Conservation (phyloP, 164 flowering plant genomes). For the Magnolia sinica region DNA sequence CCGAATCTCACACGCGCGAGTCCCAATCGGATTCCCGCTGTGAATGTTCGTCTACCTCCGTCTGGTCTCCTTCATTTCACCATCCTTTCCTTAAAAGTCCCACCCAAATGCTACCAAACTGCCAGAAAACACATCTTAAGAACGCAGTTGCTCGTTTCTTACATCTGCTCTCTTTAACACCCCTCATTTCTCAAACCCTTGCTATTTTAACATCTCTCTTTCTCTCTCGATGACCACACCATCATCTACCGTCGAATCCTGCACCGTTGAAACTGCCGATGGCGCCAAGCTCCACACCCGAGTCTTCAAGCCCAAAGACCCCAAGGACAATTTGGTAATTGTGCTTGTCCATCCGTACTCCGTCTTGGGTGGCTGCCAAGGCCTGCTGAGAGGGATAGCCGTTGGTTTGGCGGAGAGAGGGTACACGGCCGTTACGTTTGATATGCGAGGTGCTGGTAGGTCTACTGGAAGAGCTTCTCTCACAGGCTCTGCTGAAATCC, state of each 20-base stretch:
- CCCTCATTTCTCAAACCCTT: not conserved
- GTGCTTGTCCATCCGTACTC: constrained; percentile 79
- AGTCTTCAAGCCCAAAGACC: constrained; percentile 47
- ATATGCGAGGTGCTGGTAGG: constrained; percentile 83
- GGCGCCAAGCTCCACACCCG: constrained; percentile 59
- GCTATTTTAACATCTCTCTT: not conserved
- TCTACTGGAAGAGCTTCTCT: constrained; percentile 79
- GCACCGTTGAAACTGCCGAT: constrained; percentile 52
- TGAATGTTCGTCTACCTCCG: too few relatives aligned
- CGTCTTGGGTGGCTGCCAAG: constrained; percentile 86
- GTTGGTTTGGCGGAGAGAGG: constrained; percentile 60
- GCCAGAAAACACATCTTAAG: not conserved
- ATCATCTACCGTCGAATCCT: constrained; percentile 35
- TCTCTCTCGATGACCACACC: constrained; percentile 1
- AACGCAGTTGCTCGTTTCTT: not conserved
- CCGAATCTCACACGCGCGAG: too few relatives aligned
- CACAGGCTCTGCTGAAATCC: constrained; percentile 72
- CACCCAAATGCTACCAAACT: not conserved
- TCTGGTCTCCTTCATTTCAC: too few relatives aligned
- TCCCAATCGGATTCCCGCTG: too few relatives aligned
- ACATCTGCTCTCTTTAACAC: not conserved
- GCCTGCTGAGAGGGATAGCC: constrained; percentile 72
- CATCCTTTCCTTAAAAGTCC: not conserved
- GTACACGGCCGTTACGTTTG: constrained; percentile 61
- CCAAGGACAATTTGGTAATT: constrained; percentile 35